Evolutionary conservation across 331 rosid genomes (phyloP), one percentile per base, ranked within the genome.

Genomic region (Ulmus americana): DNA sequence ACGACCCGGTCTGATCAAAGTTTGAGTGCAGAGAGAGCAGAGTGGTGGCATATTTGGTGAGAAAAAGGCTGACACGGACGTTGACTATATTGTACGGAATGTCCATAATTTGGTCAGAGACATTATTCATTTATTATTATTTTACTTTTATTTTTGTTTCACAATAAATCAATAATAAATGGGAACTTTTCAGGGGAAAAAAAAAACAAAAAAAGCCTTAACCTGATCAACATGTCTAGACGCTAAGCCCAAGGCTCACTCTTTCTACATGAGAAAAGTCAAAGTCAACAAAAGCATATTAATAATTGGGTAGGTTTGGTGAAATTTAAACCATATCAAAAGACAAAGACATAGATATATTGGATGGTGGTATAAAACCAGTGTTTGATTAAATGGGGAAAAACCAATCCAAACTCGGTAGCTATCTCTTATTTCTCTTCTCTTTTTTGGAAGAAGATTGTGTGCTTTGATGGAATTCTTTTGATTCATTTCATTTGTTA

Each of bases 61-160:
- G 55, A 60, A 35, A 57, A 80, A 78, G 81, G 72, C 88, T 77
- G 85, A 72, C 88, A 80, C 42, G 43, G 67, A 75, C 69, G 81
- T 80, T 81, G 84, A 84, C 86, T 59, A 62, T 57, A 3, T 0
- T 51, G 84, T 84, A 70, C 75, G 79, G 80, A 64, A 72, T 72
- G 80, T 60, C 73, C 18, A 5, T 51, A 6, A 18, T 56, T 12
- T 58, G 40, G 68, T 52, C 70, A 65, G 67, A 50, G 53, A 58
- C 70, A 65, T 65, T 28, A 0, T 51, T 41, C 14, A 14, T 50
- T n/a, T 65, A 39, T 7, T 50, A 12, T 38, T 22, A 0, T 28
- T 12, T 15, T 18, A 41, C n/a, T 7, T 1, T 59, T 3, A 59
- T 10, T 3, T 20, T 13, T 13, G 1, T 50, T 28, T 10, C 3